Evolutionary conservation across 805 yeast genomes (phyloP).

Genomic region (Naumovozyma baii): DNA sequence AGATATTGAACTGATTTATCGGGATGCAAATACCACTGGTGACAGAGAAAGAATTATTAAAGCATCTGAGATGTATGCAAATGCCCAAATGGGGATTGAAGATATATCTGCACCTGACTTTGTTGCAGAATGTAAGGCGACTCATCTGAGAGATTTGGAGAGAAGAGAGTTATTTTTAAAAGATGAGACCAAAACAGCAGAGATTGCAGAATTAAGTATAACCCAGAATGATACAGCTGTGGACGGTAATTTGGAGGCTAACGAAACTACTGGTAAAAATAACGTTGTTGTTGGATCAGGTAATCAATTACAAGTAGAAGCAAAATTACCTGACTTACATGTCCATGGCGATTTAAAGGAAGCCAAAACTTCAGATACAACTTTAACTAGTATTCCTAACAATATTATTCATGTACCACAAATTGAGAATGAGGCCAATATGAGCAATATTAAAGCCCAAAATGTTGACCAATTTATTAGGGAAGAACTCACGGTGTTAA

Average conservation of each 20-base stretch:
- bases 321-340: slow-evolving; percentile 5
- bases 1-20: slow-evolving; percentile 76
- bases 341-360: background rate
- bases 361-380: background rate
- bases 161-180: slow-evolving; percentile 36
- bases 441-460: too few species aligned
- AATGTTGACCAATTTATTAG: too few species aligned
- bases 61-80: slow-evolving; percentile 93
- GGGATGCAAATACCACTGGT: slow-evolving; percentile 61
- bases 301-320: slow-evolving; percentile 15
- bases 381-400: too few species aligned
- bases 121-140: slow-evolving; percentile 62
- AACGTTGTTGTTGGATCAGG: slow-evolving; percentile 21
- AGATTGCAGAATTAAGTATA: slow-evolving; percentile 2
- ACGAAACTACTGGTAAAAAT: slow-evolving; percentile 5
- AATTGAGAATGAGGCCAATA: too few species aligned
- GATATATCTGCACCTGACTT: slow-evolving; percentile 72
- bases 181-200: slow-evolving; percentile 26
- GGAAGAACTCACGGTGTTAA: too few species aligned
- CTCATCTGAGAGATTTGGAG: slow-evolving; percentile 54
- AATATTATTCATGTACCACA: too few species aligned
- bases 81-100: slow-evolving; percentile 91
- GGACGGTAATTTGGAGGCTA: slow-evolving; percentile 1
- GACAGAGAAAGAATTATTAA: slow-evolving; percentile 74
- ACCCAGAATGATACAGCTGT: background rate